Evolutionary conservation across 2,329 filamentous ascomycete species (phyloP), one percentile per base, ranked within the genome.

Genomic region (Pseudopithomyces maydicus): DNA sequence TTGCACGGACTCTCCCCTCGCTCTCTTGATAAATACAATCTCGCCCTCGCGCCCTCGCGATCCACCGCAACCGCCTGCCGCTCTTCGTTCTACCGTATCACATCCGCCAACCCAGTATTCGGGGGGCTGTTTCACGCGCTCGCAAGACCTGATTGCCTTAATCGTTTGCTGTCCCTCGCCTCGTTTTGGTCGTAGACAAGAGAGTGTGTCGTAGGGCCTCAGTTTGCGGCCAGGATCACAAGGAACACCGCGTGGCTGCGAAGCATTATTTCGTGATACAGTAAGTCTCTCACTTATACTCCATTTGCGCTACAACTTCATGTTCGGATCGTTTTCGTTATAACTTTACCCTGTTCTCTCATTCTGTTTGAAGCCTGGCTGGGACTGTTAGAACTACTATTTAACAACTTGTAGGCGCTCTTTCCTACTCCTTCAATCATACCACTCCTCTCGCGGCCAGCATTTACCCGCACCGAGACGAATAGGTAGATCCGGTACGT

Each of bases 351-450:
- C 36, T 49, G 49, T 14, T 41, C 42, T 60, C 36, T 43, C 46
- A 36, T 41, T 46, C 11, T 50, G 43, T 48, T 46, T 41, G 42
- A 45, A 10, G 39, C 20, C 29, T 42, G 59, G 55, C 44, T 48
- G 49, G 41, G 22, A 35, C 23, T 32, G 8, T 10, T 20, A 12
- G 7, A 50, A 20, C 35, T 51, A 22, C 20, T 52, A 39, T 51
- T 59, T 61, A 41, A 53, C 39, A 54, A 44, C 35, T 57, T 47
- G 47, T 54, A 62, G 54, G 52, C 22, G 11, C 19, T 19, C 17
- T 41, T n/a, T 6, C 35, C 44, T 41, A 26, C 8, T 22, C 42
- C 52, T 43, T 46, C 36, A 41, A 47, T 41, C 55, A 22, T 7
- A 20, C 26, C 35, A n/a, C 22, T 14, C 26, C 42, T 52, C 20